phyloP scores from a whole-genome alignment of 768 basidiomycete species.

The Heimioporus sp. region DNA sequence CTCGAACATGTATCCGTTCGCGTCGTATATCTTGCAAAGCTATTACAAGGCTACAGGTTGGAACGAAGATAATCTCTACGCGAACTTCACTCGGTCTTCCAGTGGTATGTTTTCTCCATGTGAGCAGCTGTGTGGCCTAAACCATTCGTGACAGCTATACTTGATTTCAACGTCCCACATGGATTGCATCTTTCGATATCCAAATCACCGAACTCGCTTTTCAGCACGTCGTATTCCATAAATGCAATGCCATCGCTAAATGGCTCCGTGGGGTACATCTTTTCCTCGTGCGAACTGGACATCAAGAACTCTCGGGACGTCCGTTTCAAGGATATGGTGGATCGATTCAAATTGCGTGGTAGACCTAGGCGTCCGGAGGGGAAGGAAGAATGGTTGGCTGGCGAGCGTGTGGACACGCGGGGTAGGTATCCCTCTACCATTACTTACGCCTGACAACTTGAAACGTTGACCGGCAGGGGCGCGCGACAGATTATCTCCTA shows the following conservation, averaged over 20 bases:
- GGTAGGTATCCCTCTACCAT: constrained; percentile 46
- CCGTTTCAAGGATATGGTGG: constrained; percentile 84
- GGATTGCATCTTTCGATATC: constrained; percentile 79
- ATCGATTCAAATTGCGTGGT: constrained; percentile 82
- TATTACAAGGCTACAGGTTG: constrained; percentile 94
- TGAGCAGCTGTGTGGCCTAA: constrained; percentile 4
- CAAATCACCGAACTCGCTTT: constrained; percentile 85
- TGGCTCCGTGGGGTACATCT: constrained; percentile 91
- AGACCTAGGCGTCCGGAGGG: constrained; percentile 77
- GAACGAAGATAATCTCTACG: constrained; percentile 95
- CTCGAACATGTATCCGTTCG: constrained; percentile 74
- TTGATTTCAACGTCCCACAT: constrained; percentile 86
- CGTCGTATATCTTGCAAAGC: constrained; percentile 81
- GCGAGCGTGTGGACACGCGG: constrained; percentile 70
- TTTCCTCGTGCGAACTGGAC: constrained; percentile 81
- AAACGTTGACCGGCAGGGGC: constrained; percentile 20
- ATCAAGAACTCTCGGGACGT: constrained; percentile 68
- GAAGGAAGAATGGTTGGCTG: constrained; percentile 80
- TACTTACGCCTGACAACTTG: constrained; percentile 4
- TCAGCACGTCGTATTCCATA: constrained; percentile 90
- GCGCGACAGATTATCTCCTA: constrained; percentile 76
- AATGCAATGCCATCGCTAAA: constrained; percentile 91
- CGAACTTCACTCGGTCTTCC: constrained; percentile 86
- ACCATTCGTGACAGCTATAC: constrained; percentile 55
- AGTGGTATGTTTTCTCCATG: constrained; percentile 53